Base-by-base conservation (phyloP, 1,284 basidiomycete genomes). In the Ceratobasidium sp. region DNA sequence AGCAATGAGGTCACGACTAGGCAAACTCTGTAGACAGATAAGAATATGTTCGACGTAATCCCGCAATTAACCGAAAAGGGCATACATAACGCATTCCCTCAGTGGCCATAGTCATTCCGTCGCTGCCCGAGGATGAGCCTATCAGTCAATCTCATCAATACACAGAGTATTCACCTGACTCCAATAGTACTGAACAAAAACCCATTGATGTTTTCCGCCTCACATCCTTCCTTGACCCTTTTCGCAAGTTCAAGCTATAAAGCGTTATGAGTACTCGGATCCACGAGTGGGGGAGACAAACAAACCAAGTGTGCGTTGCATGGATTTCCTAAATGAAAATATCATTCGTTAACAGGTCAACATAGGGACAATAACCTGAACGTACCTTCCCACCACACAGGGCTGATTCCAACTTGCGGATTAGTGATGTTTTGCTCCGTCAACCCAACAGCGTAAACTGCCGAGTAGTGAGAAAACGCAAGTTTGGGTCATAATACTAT, bases 1-100 rank as follows among this genome's bases (percentile, higher is more conserved):
- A 26, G 95, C 96, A 81, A 97, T 97, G 73, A 97, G 84, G 83
- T 97, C 96, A 77, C 96, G 91, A 85, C 91, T 94, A 26, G 96
- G 96, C 38, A 97, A 87, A 64, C 94, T 96, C 93, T 94, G 69
- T 38, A 54, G 50, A 54, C 12, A 17, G 26, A 73, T 52, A 59
- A 70, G 20, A 54, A 26, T 70, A n/a, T n/a, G 20, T 15, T 13
- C 28, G n/a, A 38, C 26, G 23, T 17, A 13, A 26, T 26, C 59
- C 33, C 68, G 48, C 26, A 50, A 52, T 69, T 20, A 3, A n/a
- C 26, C 20, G 57, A 7, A 64, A 1, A 3, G 48, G 64, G 40
- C 42, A 50, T 52, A 68, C 59, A 73, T n/a, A 71, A 78, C 44
- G 80, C 87, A 82, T 85, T 91, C 93, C 93, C 40, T 93, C 92